phyloP scores from a whole-genome alignment of 768 basidiomycete species.

The Suillus spraguei region DNA sequence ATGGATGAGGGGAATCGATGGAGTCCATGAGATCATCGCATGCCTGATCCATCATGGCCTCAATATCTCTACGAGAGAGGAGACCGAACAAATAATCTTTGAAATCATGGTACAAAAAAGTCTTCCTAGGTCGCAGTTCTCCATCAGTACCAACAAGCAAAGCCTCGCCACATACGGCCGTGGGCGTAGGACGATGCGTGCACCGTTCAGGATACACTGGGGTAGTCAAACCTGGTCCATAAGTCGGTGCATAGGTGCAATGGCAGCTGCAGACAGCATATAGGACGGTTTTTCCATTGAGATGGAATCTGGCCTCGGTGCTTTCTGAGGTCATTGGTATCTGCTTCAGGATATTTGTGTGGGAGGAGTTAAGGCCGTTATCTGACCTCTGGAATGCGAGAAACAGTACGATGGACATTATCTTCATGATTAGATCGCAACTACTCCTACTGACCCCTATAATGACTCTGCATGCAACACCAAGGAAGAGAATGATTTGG shows the following conservation, averaged over 20 bases:
- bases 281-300: neutral
- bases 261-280: too few relatives aligned
- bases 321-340: neutral
- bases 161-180: neutral
- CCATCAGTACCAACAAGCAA: neutral
- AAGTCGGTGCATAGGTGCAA: too few relatives aligned
- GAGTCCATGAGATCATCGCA: neutral
- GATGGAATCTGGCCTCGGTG: neutral
- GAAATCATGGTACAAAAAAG: constrained; percentile 8
- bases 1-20: neutral
- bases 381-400: neutral
- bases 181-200: neutral
- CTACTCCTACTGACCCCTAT: constrained; percentile 17
- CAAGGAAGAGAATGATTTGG: neutral
- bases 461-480: constrained; percentile 11
- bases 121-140: neutral
- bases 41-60: neutral
- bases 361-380: neutral
- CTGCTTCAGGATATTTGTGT: constrained; percentile 5
- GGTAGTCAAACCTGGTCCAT: too few relatives aligned
- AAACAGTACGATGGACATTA: constrained; percentile 1
- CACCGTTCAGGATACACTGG: neutral
- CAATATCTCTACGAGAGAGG: neutral
- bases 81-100: neutral
- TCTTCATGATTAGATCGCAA: constrained; percentile 14